These are phyloP conservation scores for Spergularia marina DNA, from an alignment of 148 eudicot species.

Conservation along the genomic window DNA sequence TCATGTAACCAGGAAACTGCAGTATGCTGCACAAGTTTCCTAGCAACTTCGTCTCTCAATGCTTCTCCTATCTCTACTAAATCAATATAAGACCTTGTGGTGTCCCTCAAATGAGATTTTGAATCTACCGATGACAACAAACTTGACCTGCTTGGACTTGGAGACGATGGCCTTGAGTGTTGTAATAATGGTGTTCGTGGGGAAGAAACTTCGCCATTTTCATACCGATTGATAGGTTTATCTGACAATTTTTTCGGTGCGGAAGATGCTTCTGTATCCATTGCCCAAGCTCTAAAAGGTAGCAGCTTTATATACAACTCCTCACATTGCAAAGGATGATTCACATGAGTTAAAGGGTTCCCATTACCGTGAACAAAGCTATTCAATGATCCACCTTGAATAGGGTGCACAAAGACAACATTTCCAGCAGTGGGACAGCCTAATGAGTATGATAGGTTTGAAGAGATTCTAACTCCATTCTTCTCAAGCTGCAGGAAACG, in stretches of 20 bases:
- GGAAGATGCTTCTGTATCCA: conserved; percentile 21
- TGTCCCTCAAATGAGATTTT: conserved; percentile 25
- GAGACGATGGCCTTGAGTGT: conserved; percentile 48
- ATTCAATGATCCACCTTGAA: conserved; percentile 37
- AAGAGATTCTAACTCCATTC: conserved; percentile 67
- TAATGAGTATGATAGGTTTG: conserved; percentile 57
- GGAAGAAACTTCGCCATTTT: conserved; percentile 53
- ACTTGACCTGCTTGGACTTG: conserved; percentile 37
- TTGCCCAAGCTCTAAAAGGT: conserved; percentile 26
- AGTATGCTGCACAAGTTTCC: conserved; percentile 57
- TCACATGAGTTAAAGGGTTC: conserved; percentile 21
- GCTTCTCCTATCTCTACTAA: conserved; percentile 49
- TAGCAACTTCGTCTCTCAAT: conserved; percentile 52
- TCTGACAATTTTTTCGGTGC: conserved; percentile 21
- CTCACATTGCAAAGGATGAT: conserved; percentile 40
- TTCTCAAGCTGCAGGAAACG: conserved; percentile 54
- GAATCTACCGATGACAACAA: conserved; percentile 39
- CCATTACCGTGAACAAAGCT: conserved; percentile 30
- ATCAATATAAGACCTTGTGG: conserved; percentile 25
- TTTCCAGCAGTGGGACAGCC: conserved; percentile 74
- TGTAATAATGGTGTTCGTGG: conserved; percentile 62
- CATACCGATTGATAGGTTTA: conserved; percentile 27
- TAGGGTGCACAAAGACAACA: conserved; percentile 53
- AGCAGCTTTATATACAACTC: conserved; percentile 51
- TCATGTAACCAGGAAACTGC: conserved; percentile 53